phyloP scores from a whole-genome alignment of 192 early-diverging fungal genomes.

The Phycomyces nitens region DNA sequence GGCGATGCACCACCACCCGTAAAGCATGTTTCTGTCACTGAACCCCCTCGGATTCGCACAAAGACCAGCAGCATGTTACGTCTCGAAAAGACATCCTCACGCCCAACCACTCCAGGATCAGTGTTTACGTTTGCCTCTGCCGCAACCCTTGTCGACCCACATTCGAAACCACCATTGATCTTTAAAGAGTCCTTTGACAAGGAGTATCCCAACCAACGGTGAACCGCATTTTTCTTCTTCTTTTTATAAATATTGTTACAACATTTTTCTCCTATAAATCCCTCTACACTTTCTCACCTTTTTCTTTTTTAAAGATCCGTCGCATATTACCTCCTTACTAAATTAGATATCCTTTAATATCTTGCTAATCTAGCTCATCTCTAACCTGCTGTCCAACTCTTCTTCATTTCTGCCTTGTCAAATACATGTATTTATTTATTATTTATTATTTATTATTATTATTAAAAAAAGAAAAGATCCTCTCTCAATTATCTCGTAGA shows the following conservation, averaged over 20 bases:
- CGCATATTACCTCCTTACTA: background rate
- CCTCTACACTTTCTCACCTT: background rate
- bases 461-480: background rate
- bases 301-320: slow-evolving; percentile 6
- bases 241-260: background rate
- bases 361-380: background rate
- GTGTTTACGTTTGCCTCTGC: slow-evolving; percentile 22
- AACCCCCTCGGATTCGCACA: background rate
- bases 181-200: background rate
- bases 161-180: slow-evolving; percentile 5
- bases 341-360: background rate
- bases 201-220: background rate
- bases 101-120: slow-evolving; percentile 18
- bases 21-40: background rate
- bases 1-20: background rate
- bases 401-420: background rate
- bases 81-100: background rate
- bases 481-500: background rate
- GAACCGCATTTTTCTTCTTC: background rate
- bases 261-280: background rate
- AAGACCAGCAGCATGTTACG: slow-evolving; percentile 4
- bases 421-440: background rate
- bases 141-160: slow-evolving; percentile 12
- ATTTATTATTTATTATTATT: background rate
- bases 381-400: background rate